A percentile compares a stretch with the other conserved stretches of the same genome.
These are phyloP conservation scores for Scopulariopsis brevicaulis DNA, from an alignment of 2,329 filamentous ascomycete species.

Conservation along the genomic window DNA sequence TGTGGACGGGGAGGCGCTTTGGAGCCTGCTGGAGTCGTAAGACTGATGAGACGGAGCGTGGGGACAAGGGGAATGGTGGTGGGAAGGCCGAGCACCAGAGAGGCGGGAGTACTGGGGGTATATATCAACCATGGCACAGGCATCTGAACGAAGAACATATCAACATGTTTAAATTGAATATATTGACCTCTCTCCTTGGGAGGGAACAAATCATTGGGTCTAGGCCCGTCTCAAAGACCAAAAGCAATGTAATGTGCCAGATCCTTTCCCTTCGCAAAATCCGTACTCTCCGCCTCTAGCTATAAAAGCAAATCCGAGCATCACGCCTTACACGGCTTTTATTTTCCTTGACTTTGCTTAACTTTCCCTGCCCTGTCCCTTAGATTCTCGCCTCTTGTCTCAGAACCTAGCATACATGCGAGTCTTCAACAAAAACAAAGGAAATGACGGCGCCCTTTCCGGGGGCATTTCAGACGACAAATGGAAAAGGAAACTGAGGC, in stretches of 20 bases:
- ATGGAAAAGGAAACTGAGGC: neutral
- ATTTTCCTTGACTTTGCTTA: neutral
- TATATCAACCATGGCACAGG: neutral
- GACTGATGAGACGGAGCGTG: neutral
- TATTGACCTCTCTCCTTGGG: no score
- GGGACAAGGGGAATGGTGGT: neutral
- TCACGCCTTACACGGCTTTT: neutral
- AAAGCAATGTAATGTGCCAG: no score
- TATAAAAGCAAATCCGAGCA: neutral
- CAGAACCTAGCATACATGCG: neutral
- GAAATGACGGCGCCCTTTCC: neutral
- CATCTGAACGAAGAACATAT: neutral
- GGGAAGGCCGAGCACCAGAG: neutral
- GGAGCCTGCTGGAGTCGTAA: constrained; percentile 49
- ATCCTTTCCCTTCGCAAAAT: no score
- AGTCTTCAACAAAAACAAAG: neutral
- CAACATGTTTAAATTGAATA: neutral
- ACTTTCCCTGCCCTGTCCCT: neutral
- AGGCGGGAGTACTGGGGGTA: neutral
- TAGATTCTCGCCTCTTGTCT: neutral
- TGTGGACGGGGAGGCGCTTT: constrained; percentile 58
- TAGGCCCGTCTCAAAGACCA: no score
- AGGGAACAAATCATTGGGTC: no score
- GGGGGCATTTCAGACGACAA: neutral
- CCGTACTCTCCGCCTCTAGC: no score